phyloP scores from a whole-genome alignment of 257 asterid genomes.

The Hygrophila difformis region DNA sequence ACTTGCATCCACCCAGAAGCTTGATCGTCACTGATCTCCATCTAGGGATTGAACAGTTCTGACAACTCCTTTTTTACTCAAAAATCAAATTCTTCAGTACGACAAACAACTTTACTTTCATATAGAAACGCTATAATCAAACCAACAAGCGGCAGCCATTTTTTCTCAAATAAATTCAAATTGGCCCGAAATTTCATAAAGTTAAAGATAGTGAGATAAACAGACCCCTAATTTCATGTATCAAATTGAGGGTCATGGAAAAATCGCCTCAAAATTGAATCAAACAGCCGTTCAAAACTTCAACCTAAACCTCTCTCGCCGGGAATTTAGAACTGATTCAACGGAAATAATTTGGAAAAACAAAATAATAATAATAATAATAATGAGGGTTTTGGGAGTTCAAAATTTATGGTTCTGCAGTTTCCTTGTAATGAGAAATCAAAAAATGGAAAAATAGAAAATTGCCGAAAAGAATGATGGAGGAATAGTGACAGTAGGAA shows the following conservation, averaged over 20 bases:
- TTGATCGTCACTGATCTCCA: constrained; percentile 71
- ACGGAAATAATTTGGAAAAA: background rate
- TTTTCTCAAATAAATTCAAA: constrained; percentile 6
- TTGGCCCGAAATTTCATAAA: constrained; percentile 8
- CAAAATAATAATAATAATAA: too few relatives aligned
- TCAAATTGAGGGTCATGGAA: too few relatives aligned
- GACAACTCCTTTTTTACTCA: constrained; percentile 1
- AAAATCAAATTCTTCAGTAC: constrained; percentile 24
- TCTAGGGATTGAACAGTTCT: constrained; percentile 19
- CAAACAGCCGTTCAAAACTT: background rate
- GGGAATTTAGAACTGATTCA: constrained; percentile 3
- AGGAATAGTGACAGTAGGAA: too few relatives aligned
- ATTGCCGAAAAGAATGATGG: too few relatives aligned
- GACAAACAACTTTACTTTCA: constrained; percentile 4
- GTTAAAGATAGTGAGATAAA: background rate
- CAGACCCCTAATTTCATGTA: background rate
- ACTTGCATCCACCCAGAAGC: constrained; percentile 99
- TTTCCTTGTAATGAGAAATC: too few relatives aligned
- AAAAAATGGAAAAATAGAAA: too few relatives aligned
- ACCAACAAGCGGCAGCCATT: constrained; percentile 9
- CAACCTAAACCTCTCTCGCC: constrained; percentile 1
- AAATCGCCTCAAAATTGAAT: constrained; percentile 8
- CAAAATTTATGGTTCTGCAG: background rate
- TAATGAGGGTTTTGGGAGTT: constrained; percentile 8
- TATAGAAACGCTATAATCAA: constrained; percentile 6